These are phyloP conservation scores for Eleusine coracana DNA, from an alignment of 176 grass and related monocot genomes.

Conservation along the genomic window DNA sequence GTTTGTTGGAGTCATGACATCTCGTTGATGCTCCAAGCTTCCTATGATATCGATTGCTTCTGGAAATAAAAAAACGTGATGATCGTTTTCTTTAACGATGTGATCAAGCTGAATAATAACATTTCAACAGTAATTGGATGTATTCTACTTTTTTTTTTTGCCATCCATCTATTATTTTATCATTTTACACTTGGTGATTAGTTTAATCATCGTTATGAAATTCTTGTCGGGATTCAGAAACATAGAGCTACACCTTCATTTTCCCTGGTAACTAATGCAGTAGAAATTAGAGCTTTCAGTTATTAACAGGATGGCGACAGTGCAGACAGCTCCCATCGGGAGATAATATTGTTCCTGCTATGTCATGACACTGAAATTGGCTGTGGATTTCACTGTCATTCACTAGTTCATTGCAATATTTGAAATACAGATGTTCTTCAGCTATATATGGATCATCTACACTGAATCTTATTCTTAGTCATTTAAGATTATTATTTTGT, in stretches of 20 bases:
- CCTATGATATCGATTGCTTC: not conserved
- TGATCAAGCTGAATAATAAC: not conserved
- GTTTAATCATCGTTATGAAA: not conserved
- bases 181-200: not conserved
- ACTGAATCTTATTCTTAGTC: not conserved
- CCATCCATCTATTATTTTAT: not conserved
- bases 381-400: conserved; percentile 11
- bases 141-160: not conserved
- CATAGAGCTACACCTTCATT: not conserved
- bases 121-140: not conserved
- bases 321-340: not conserved
- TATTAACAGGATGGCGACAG: not conserved
- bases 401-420: not conserved
- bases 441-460: not conserved
- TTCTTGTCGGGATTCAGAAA: not conserved
- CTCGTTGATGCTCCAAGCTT: not conserved
- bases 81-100: not conserved
- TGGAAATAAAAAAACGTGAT: not conserved
- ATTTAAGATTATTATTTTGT: conserved; percentile 15
- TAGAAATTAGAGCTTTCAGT: not conserved
- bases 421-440: not conserved
- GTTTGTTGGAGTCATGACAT: not conserved
- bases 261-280: not conserved
- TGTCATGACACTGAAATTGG: not conserved
- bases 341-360: not conserved